Percentiles rank a stretch among this genome's conserved stretches.
phyloP scores from a whole-genome alignment of 495 filamentous ascomycete genomes.

The Talaromyces proteolyticus region DNA sequence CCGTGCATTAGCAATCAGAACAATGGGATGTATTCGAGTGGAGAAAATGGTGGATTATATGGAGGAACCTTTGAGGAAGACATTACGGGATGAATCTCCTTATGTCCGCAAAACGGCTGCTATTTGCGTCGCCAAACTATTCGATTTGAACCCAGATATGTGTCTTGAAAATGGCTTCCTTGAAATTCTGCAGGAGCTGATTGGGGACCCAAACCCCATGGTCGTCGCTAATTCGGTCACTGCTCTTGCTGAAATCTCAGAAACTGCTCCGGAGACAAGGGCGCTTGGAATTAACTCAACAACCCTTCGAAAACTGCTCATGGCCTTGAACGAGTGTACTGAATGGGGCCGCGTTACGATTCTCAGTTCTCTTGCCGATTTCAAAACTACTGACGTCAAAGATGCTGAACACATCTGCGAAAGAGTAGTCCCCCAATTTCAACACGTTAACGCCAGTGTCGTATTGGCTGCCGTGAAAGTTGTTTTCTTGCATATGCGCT shows the following conservation, averaged over 20 bases:
- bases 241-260: constrained; percentile 84
- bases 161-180: constrained; percentile 97
- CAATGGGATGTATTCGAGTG: constrained; percentile 99
- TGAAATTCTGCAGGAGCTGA: constrained; percentile 92
- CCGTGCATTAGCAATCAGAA: constrained; percentile 88
- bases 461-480: constrained; percentile 96
- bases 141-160: constrained; percentile 85
- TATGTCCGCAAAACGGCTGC: constrained; percentile 98
- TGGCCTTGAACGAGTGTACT: constrained; percentile 97
- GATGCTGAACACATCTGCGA: constrained; percentile 99
- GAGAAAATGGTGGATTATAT: constrained; percentile 99
- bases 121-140: constrained; percentile 96
- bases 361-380: constrained; percentile 81
- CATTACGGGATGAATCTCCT: constrained; percentile 91
- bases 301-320: constrained; percentile 87
- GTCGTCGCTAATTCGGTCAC: constrained; percentile 96
- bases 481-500: constrained; percentile 94
- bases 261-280: constrained; percentile 83
- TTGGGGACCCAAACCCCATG: constrained; percentile 98
- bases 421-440: constrained; percentile 91
- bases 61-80: constrained; percentile 97
- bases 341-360: constrained; percentile 99
- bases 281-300: constrained; percentile 75
- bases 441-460: constrained; percentile 96
- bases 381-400: constrained; percentile 78